These are phyloP conservation scores for Suillus plorans DNA, from an alignment of 768 basidiomycete species.

Conservation along the genomic window DNA sequence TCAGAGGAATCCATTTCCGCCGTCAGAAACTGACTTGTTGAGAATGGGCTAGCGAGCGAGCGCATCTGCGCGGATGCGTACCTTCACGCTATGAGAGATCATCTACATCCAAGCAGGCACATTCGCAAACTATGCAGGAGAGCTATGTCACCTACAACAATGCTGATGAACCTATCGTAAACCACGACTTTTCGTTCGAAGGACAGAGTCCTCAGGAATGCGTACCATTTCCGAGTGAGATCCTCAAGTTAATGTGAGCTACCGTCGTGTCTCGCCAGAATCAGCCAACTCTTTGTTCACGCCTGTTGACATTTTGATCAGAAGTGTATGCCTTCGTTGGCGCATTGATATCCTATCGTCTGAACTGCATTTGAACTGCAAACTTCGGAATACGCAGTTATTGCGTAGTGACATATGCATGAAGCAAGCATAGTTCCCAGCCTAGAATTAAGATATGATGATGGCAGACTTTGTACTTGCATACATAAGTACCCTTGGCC, in stretches of 20 bases:
- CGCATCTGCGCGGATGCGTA: too few species aligned
- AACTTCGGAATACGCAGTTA: slow-evolving; percentile 54
- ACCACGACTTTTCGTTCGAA: slow-evolving; percentile 63
- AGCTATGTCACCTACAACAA: slow-evolving; percentile 58
- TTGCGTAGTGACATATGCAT: too few species aligned
- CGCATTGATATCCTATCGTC: slow-evolving; percentile 1
- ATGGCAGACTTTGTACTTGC: too few species aligned
- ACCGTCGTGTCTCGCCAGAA: slow-evolving; percentile 13
- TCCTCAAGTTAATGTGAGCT: background rate
- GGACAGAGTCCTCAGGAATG: slow-evolving; percentile 50
- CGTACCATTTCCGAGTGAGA: slow-evolving; percentile 4
- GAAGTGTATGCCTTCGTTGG: slow-evolving; percentile 45
- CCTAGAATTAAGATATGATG: too few species aligned
- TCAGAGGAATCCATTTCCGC: too few species aligned
- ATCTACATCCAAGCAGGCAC: slow-evolving; percentile 34
- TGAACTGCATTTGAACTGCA: slow-evolving; percentile 38
- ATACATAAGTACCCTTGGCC: too few species aligned
- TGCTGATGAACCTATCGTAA: slow-evolving; percentile 41
- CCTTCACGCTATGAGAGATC: too few species aligned
- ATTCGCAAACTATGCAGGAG: slow-evolving; percentile 66
- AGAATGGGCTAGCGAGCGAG: too few species aligned
- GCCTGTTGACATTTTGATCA: slow-evolving; percentile 69
- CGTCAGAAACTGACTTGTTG: too few species aligned
- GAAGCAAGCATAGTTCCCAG: too few species aligned
- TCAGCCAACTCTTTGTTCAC: slow-evolving; percentile 53